Conservation (phyloP, 805 yeast genomes). For the Pichia pseudocactophila region DNA sequence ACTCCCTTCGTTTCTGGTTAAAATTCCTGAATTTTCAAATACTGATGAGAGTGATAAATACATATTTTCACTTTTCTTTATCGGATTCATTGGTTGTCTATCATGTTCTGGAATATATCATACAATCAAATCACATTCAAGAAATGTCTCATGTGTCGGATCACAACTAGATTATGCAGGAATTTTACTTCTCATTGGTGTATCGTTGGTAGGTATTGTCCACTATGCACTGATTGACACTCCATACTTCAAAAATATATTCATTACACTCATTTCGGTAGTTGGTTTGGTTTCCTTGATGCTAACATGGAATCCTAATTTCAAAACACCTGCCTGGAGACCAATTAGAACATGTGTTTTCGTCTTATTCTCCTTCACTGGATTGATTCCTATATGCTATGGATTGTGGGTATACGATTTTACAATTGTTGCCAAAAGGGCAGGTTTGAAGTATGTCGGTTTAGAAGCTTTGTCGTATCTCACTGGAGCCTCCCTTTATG, state of each 20-base stretch:
- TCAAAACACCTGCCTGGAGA: constrained; percentile 65
- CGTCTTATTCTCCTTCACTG: constrained; percentile 71
- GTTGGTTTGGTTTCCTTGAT: constrained; percentile 57
- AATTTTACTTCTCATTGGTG: constrained; percentile 40
- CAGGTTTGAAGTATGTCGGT: constrained; percentile 53
- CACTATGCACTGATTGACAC: constrained; percentile 38
- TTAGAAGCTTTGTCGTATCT: constrained; percentile 71
- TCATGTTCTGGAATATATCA: constrained; percentile 44
- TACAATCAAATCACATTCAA: constrained; percentile 42
- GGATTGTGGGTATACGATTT: constrained; percentile 45
- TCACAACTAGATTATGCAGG: constrained; percentile 50
- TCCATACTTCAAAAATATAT: constrained; percentile 27
- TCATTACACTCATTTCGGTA: constrained; percentile 36
- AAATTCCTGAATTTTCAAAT: constrained; percentile 19
- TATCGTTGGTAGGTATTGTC: constrained; percentile 34
- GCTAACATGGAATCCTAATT: constrained; percentile 55
- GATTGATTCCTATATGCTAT: constrained; percentile 56
- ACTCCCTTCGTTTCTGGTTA: constrained; percentile 19
- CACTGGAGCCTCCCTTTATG: constrained; percentile 72
- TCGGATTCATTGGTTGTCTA: constrained; percentile 38
- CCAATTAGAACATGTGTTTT: constrained; percentile 72
- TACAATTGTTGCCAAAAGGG: constrained; percentile 37
- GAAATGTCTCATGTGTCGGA: constrained; percentile 33
- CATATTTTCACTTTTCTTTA: constrained; percentile 36
- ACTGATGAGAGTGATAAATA: constrained; percentile 29